Base-by-base conservation (phyloP, 345 rosid genomes). In the Eucalyptus melliodora region DNA sequence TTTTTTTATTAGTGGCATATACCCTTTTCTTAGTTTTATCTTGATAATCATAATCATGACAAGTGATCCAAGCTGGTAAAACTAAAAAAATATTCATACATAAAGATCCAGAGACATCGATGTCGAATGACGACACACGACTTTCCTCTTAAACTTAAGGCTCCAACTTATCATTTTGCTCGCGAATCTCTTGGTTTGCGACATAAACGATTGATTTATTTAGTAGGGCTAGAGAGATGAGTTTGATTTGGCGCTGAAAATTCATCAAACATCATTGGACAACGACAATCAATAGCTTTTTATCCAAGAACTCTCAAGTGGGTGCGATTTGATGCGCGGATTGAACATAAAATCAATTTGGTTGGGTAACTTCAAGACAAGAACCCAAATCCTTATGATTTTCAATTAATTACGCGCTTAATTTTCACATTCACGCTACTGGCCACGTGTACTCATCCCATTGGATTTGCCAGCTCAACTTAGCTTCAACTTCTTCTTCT, bases 161-260 rank as follows among this genome's bases (percentile, higher is more conserved):
- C 44, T 17, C 14, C 2, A 5, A 5, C 82, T 34, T 17, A 34
- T 17, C 45, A 34, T 72, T 31, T 34, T 19, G 45, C 14, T 7
- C 0, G 4, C 2, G 12, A 69, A 69, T 34, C 13, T 69, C 6
- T n/a, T 8, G n/a, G 3, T 4, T 3, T 3, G 19, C 0, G 80
- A 31, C 24, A 16, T 17, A 8, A 16, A 14, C 0, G 8, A 2
- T 34, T 3, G 45, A 31, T 37, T 72, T 17, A 56, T 37, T 37
- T 19, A 21, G 24, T 10, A 21, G 45, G 16, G 47, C 47, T 10
- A 17, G 26, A 21, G 83, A 19, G 45, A 21, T 11, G 11, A 19
- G 83, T 19, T 77, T 77, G 24, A 37, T 21, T 24, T 6, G 27
- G 83, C 2, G 4, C 27, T 11, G 5, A 19, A 19, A 72, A 72